Conservation (phyloP, 2,329 filamentous ascomycete species). For the Podosphaera fusca region DNA sequence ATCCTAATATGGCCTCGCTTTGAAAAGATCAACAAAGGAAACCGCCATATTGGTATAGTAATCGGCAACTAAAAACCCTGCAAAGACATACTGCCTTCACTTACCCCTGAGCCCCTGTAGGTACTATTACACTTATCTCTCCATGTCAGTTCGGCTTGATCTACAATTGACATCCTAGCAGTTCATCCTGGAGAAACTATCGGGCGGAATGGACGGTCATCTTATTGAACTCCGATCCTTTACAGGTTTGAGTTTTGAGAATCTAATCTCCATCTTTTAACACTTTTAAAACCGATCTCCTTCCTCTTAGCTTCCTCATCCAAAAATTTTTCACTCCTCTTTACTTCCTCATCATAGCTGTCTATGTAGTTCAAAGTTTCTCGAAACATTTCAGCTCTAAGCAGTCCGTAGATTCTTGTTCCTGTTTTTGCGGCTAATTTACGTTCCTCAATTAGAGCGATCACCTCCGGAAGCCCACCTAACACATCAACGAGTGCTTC, state of each 20-base stretch:
- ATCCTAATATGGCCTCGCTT: no score
- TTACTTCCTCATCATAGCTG: constrained; percentile 26
- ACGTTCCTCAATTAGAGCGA: constrained; percentile 34
- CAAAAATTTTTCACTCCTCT: constrained; percentile 22
- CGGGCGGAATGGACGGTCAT: no score
- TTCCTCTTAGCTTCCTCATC: constrained; percentile 17
- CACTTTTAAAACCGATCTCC: constrained; percentile 6
- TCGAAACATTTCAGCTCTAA: constrained; percentile 58
- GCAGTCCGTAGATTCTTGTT: constrained; percentile 41
- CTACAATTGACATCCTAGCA: no score
- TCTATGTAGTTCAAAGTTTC: constrained; percentile 37
- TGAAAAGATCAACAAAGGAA: no score
- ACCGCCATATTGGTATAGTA: no score
- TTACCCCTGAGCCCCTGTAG: no score
- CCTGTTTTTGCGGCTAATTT: constrained; percentile 37
- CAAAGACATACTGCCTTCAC: no score
- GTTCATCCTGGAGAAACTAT: no score
- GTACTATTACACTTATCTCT: no score
- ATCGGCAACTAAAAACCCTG: no score
- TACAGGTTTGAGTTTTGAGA: constrained; percentile 11
- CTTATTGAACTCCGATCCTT: no score
- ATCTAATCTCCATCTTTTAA: constrained; percentile 13
- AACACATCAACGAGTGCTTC: constrained; percentile 45
- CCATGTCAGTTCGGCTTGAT: no score
- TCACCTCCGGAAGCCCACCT: constrained; percentile 38